Evolutionary conservation across 2,329 filamentous ascomycete genomes (phyloP).

Genomic region (Hortaea werneckii): DNA sequence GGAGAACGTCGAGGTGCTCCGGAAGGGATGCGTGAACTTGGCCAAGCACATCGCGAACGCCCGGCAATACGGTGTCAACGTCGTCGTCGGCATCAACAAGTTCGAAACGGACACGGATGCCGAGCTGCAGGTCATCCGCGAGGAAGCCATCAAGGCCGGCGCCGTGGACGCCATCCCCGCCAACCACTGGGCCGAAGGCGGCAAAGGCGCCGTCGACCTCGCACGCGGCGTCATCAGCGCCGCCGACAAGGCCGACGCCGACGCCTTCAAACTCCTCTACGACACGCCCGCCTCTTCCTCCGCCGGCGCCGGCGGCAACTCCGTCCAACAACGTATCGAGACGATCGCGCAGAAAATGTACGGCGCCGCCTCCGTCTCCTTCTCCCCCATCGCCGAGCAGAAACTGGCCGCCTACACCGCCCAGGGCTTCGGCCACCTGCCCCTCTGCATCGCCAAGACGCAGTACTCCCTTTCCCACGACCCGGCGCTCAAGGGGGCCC

Average conservation of each 20-base stretch:
- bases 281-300: conserved; percentile 53
- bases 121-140: conserved; percentile 77
- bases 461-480: conserved; percentile 96
- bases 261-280: conserved; percentile 83
- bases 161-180: conserved; percentile 88
- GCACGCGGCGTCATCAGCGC: conserved; percentile 79
- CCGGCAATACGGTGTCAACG: conserved; percentile 77
- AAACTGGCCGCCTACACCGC: conserved; percentile 92
- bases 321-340: conserved; percentile 79
- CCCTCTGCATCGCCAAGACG: conserved; percentile 96
- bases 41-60: conserved; percentile 93
- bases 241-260: conserved; percentile 60
- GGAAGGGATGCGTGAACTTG: conserved; percentile 83
- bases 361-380: conserved; percentile 77
- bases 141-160: conserved; percentile 83
- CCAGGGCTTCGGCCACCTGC: conserved; percentile 85
- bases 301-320: background rate
- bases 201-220: conserved; percentile 78
- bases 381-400: conserved; percentile 86
- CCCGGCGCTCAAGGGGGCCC: conserved; percentile 85
- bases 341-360: conserved; percentile 90
- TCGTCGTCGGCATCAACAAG: conserved; percentile 95
- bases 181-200: conserved; percentile 95
- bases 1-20: conserved; percentile 86
- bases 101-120: conserved; percentile 90